A percentile compares a stretch with the other conserved stretches of the same genome.
These are phyloP conservation scores for Sonneratia caseolaris DNA, from an alignment of 345 rosid species.

Conservation along the genomic window DNA sequence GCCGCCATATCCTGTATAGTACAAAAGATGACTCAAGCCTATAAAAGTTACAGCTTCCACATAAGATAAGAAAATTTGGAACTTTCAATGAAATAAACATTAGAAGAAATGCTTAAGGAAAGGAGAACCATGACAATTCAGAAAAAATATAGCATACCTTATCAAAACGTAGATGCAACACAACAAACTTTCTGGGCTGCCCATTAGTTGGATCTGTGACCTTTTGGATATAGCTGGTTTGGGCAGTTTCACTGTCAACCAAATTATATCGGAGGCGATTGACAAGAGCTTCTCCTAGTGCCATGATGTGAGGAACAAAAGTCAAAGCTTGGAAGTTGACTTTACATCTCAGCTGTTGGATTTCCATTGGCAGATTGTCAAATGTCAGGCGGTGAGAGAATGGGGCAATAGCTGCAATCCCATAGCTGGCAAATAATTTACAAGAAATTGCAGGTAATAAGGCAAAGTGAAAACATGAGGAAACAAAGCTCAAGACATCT, in stretches of 20 bases:
- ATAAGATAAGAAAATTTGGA: not conserved
- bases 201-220: constrained; percentile 24
- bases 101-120: too few relatives aligned
- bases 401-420: constrained; percentile 88
- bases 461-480: not conserved
- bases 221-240: constrained; percentile 29
- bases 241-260: constrained; percentile 16
- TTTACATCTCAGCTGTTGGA: constrained; percentile 83
- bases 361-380: constrained; percentile 65
- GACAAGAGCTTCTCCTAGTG: constrained; percentile 71
- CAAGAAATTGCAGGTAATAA: not conserved
- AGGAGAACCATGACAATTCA: not conserved
- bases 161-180: constrained; percentile 88
- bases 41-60: not conserved
- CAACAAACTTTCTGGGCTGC: constrained; percentile 58
- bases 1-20: constrained; percentile 80
- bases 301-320: constrained; percentile 75
- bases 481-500: not conserved
- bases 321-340: constrained; percentile 79
- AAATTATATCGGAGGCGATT: constrained; percentile 55
- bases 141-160: constrained; percentile 33
- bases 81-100: not conserved
- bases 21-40: not conserved
- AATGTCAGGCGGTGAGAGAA: constrained; percentile 90
- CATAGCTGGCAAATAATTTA: constrained; percentile 41